Percentiles rank a stretch among this genome's conserved stretches.
Conservation (phyloP, 257 asterid genomes). For the Linderniella brevidens region DNA sequence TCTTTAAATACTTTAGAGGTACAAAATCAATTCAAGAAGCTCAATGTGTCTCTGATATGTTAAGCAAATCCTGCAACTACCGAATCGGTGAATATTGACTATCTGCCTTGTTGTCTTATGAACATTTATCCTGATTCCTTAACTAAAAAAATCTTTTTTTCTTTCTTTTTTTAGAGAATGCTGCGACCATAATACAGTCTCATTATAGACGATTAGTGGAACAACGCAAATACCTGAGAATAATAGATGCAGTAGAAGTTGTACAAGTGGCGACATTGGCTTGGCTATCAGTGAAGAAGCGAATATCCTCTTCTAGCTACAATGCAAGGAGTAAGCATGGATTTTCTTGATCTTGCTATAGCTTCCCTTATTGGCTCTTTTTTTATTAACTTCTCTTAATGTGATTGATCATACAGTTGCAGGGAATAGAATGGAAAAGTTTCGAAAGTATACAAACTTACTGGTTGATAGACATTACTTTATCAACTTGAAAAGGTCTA, state of each 20-base stretch:
- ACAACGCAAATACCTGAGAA: conserved; percentile 29
- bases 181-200: conserved; percentile 78
- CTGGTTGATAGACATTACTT: conserved; percentile 45
- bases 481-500: conserved; percentile 33
- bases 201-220: conserved; percentile 38
- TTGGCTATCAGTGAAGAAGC: conserved; percentile 41
- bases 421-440: conserved; percentile 18
- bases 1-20: no score
- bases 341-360: no score
- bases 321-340: conserved; percentile 14
- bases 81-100: no score
- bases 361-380: conserved; percentile 1
- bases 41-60: no score
- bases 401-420: conserved; percentile 33
- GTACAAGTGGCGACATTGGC: conserved; percentile 51
- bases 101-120: no score
- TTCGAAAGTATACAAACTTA: conserved; percentile 16
- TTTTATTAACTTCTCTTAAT: conserved; percentile 6
- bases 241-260: conserved; percentile 31
- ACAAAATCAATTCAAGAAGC: no score
- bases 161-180: conserved; percentile 46
- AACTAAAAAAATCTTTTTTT: conserved; percentile 3
- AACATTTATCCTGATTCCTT: conserved; percentile 2
- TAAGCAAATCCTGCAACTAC: no score
- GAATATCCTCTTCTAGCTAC: conserved; percentile 13